Evolutionary conservation across 345 rosid genomes (phyloP).

Genomic region (Eucalyptus guilfoylei): DNA sequence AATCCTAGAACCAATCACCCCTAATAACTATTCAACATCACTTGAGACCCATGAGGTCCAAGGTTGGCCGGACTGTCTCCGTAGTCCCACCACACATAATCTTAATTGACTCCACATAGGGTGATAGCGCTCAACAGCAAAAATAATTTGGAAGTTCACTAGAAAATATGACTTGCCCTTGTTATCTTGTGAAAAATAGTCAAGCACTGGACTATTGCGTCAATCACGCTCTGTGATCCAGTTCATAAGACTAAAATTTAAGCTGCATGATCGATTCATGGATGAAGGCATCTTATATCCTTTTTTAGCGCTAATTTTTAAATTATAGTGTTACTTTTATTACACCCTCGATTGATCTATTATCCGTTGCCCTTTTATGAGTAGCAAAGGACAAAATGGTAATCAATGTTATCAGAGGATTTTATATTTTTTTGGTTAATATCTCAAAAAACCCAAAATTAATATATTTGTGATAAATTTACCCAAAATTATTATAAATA

Average conservation of each 20-base stretch:
- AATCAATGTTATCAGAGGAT: background rate
- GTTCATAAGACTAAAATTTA: background rate
- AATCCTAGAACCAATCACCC: rapidly evolving
- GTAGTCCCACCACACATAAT: background rate
- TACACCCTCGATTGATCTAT: background rate
- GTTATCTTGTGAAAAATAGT: too few relatives aligned
- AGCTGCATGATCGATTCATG: background rate
- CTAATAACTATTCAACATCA: background rate
- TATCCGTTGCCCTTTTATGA: background rate
- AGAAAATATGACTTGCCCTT: too few relatives aligned
- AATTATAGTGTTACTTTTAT: too few relatives aligned
- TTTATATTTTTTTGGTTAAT: too few relatives aligned
- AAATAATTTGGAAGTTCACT: background rate
- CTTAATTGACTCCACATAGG: too few relatives aligned
- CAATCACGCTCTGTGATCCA: too few relatives aligned
- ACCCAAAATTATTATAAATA: too few relatives aligned
- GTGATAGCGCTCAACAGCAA: background rate
- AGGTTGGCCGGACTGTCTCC: background rate
- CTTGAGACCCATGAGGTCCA: background rate
- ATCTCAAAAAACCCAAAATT: rapidly evolving
- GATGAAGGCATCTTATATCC: background rate
- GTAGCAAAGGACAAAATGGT: background rate
- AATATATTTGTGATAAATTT: rapidly evolving
- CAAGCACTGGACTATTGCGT: too few relatives aligned
- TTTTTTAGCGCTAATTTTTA: too few relatives aligned